Base-by-base conservation (phyloP, 768 basidiomycete genomes). In the Hygrophoropsis aurantiaca region DNA sequence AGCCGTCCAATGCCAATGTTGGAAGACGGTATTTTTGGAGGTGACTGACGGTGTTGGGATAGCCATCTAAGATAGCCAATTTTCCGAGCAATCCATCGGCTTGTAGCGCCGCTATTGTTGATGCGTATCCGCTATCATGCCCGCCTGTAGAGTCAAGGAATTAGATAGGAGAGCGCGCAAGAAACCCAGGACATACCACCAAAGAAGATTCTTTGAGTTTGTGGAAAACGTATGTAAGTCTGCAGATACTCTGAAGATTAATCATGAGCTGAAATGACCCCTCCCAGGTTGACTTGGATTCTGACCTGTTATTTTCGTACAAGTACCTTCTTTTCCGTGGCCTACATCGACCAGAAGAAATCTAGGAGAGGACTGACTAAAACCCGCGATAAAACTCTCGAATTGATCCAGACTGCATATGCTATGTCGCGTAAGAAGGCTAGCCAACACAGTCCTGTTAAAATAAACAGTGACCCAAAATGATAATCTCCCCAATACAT, bases 381-480 rank as follows among this genome's bases (percentile, higher is more conserved):
- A 87, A 34, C 88, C 84, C 56, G 75, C 67, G 47, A 81, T 67
- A 65, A 90, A 90, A n/a, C 73, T 75, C 40, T 86, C 80, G 52
- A 87, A 75, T 52, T 88, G 84, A 40, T 84, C 83, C 18, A 70
- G 69, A 38, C 76, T 77, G 59, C 86, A 88, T 43, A 83, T 62
- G 42, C 75, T 73, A 55, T 77, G 73, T 25, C 67, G 68, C 46
- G 77, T 64, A 30, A 87, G 73, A 41, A 67, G 65, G 42, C 79
- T 77, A 10, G 74, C 60, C 37, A 86, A 66, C 25, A 77, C 77
- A 44, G 66, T 58, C 65, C 78, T 84, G 72, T 85, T 87, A 66
- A 80, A 77, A 69, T 81, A 89, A 51, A 90, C 62, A 36, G 80
- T 80, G 41, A 87, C 78, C 85, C 85, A 89, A 62, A 88, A 87